phyloP scores from a whole-genome alignment of 2,329 filamentous ascomycete species.

The Ophiostoma novo-ulmi region DNA sequence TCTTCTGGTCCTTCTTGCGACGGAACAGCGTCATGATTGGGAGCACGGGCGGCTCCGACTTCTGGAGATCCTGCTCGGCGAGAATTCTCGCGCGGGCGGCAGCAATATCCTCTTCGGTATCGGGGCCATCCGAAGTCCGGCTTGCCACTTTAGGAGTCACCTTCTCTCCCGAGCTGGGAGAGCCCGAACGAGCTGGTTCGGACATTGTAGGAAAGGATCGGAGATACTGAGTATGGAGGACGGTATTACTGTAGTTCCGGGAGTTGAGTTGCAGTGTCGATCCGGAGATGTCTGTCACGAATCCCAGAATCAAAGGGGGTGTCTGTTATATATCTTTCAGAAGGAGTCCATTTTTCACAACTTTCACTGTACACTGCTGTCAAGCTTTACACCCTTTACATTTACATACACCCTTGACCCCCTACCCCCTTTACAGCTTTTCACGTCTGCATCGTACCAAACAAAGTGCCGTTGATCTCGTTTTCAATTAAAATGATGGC shows the following conservation, averaged over 20 bases:
- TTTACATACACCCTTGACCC: background rate
- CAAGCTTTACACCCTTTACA: too few species aligned
- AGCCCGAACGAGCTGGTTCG: slow-evolving; percentile 1
- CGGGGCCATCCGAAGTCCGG: background rate
- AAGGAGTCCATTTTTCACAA: background rate
- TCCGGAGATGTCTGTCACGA: background rate
- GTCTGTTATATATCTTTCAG: background rate
- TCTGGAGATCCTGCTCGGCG: slow-evolving; percentile 3
- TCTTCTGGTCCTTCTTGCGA: slow-evolving; percentile 13
- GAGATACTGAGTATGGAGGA: background rate
- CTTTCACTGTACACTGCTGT: background rate
- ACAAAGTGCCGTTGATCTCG: background rate
- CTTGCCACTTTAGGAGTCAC: background rate
- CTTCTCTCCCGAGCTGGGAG: slow-evolving; percentile 12
- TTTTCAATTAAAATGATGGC: slow-evolving; percentile 4
- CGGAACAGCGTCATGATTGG: slow-evolving; percentile 8
- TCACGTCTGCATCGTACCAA: background rate
- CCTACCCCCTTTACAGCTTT: background rate
- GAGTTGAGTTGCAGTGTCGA: background rate
- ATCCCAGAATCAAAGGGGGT: background rate
- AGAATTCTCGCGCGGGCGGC: background rate
- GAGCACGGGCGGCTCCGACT: slow-evolving; percentile 7
- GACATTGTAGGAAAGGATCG: background rate
- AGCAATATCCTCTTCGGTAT: background rate
- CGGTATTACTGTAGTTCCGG: background rate